Base-by-base conservation (phyloP, 2,329 filamentous ascomycete species). In the Grosmannia clavigera region DNA sequence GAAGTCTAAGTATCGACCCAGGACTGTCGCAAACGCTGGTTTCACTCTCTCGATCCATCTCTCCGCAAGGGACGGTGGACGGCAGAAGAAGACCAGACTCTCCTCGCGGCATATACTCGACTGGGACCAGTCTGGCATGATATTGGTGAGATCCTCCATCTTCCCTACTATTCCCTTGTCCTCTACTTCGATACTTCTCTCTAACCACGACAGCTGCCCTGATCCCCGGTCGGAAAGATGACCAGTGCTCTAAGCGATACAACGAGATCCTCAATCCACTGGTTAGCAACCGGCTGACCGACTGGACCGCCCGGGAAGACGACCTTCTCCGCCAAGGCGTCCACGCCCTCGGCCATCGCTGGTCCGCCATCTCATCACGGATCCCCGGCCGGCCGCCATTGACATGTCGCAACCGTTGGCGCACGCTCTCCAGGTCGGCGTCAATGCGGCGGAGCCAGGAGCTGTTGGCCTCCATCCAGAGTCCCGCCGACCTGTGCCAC, bases 21-120 rank as follows among this genome's bases (percentile, higher is more conserved):
- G 59, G 59, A 61, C 56, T 61, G 59, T 25, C 59, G 59, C 14
- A 61, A 61, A 50, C 59, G 59, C 2, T 61, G 59, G 59, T 61
- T 61, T 35, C 59, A 61, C 25, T 61, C 59, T 11, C 56, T 61
- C 3, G 59, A 61, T n/a, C 59, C 59, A 1, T 55, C 52, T 11
- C 50, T 61, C 2, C 50, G 51, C 14, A 61, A 61, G 25, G 59
- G 59, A 1, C 50, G 59, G 5, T 61, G 59, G 59, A 61, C 59
- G 1, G 50, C 55, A 3, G 59, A 61, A n/a, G 59, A 61, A 29
- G 59, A 61, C 51, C 12, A 61, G 50, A 50, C 50, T 4, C 51
- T 61, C 3, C 25, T 55, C 7, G n/a, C 58, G 38, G 59, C 59
- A 2, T 61, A 58, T 31, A 22, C 27, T 10, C 16, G 43, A 19